These are phyloP conservation scores for Hevea brasiliensis DNA, from an alignment of 345 rosid genomes.

Conservation along the genomic window DNA sequence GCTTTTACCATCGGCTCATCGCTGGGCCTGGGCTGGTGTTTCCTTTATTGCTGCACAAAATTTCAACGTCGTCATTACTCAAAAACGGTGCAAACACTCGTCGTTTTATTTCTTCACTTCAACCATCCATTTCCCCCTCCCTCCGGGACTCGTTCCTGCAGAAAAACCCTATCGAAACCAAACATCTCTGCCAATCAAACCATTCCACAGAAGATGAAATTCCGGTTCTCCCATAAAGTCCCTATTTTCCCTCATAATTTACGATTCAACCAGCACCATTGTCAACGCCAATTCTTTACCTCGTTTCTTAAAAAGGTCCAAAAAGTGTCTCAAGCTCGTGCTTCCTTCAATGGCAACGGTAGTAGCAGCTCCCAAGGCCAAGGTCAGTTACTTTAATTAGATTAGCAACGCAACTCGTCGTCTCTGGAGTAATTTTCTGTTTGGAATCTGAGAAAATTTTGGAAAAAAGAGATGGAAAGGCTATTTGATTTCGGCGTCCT, in stretches of 20 bases:
- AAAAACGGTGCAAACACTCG: neutral
- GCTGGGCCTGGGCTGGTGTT: too few species aligned
- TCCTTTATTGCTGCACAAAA: too few species aligned
- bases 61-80: too few species aligned
- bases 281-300: conserved; percentile 42
- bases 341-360: conserved; percentile 43
- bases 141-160: neutral
- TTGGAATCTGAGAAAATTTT: conserved; percentile 9
- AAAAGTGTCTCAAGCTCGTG: conserved; percentile 40
- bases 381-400: conserved; percentile 39
- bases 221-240: conserved; percentile 29
- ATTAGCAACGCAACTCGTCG: neutral
- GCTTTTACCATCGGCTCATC: too few species aligned
- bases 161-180: conserved; percentile 4
- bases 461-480: neutral
- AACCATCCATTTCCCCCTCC: too few species aligned
- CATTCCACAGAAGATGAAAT: conserved; percentile 15
- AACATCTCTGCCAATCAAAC: neutral
- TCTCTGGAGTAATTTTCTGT: neutral
- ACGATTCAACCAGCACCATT: conserved; percentile 29
- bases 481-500: neutral
- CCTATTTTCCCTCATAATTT: conserved; percentile 31
- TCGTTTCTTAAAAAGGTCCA: conserved; percentile 50
- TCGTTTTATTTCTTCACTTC: neutral
- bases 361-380: conserved; percentile 54